phyloP scores from a whole-genome alignment of 2,329 filamentous ascomycete genomes.

The Diplocarpon rosae region DNA sequence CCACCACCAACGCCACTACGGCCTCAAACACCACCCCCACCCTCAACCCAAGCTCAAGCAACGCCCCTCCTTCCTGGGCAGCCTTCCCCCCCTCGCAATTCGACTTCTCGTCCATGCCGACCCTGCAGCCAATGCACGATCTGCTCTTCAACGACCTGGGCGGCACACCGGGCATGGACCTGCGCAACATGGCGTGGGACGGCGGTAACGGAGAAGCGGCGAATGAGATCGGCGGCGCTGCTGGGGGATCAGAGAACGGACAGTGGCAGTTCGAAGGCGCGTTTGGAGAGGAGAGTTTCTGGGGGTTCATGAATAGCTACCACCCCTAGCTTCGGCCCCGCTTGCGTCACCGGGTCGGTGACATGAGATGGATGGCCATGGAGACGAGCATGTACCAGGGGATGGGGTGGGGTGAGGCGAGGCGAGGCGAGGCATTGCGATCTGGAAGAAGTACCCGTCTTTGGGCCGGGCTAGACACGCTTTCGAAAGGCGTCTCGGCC shows the following conservation, averaged over 20 bases:
- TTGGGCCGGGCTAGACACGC: too few relatives aligned
- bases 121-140: slow-evolving; percentile 46
- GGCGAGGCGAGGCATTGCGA: too few relatives aligned
- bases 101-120: slow-evolving; percentile 40
- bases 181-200: slow-evolving; percentile 5
- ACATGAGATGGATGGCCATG: background rate
- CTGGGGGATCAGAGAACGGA: background rate
- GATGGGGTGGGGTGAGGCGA: background rate
- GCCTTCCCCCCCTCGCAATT: slow-evolving; percentile 27
- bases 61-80: slow-evolving; percentile 9
- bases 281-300: slow-evolving; percentile 44
- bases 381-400: background rate
- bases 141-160: slow-evolving; percentile 44
- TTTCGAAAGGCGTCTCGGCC: too few relatives aligned
- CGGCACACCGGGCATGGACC: slow-evolving; percentile 8
- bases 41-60: too few relatives aligned
- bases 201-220: background rate
- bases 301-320: slow-evolving; percentile 42
- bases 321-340: background rate
- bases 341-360: too few relatives aligned
- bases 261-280: slow-evolving; percentile 44
- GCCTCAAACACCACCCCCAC: too few relatives aligned
- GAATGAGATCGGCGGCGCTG: slow-evolving; percentile 1
- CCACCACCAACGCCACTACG: too few relatives aligned
- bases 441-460: too few relatives aligned